A percentile compares a stretch with the other conserved stretches of the same genome.
Evolutionary conservation across 768 basidiomycete genomes (phyloP).

Genomic region (Russula emetica): DNA sequence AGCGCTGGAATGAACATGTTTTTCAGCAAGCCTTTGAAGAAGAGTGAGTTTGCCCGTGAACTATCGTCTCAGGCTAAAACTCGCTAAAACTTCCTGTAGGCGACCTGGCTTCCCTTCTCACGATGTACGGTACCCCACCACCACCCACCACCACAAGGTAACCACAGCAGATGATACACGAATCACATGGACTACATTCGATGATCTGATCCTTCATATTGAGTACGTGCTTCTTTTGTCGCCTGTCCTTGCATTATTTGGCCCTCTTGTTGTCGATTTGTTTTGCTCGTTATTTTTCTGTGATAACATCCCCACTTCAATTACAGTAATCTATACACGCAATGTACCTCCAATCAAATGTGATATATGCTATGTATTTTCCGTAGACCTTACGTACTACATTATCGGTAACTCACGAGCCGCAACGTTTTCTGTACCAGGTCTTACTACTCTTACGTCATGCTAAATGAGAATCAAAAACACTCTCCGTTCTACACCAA

Average conservation of each 20-base stretch:
- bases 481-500: background rate
- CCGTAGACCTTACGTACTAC: constrained; percentile 5
- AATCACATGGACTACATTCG: background rate
- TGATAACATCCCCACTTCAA: background rate
- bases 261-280: background rate
- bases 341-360: constrained; percentile 7
- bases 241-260: constrained; percentile 3
- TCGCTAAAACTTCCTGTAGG: constrained; percentile 33
- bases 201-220: background rate
- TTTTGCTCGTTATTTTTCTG: background rate
- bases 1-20: constrained; percentile 77
- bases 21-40: constrained; percentile 67
- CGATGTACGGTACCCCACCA: constrained; percentile 43
- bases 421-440: background rate
- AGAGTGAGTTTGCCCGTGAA: constrained; percentile 36
- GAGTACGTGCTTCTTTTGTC: constrained; percentile 3
- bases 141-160: background rate
- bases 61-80: background rate
- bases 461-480: background rate
- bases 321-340: background rate
- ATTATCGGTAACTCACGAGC: background rate
- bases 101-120: constrained; percentile 49
- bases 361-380: constrained; percentile 3
- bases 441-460: background rate
- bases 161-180: constrained; percentile 5